These are phyloP conservation scores for Ajuga chamaepitys DNA, from an alignment of 257 asterid genomes.

Conservation along the genomic window DNA sequence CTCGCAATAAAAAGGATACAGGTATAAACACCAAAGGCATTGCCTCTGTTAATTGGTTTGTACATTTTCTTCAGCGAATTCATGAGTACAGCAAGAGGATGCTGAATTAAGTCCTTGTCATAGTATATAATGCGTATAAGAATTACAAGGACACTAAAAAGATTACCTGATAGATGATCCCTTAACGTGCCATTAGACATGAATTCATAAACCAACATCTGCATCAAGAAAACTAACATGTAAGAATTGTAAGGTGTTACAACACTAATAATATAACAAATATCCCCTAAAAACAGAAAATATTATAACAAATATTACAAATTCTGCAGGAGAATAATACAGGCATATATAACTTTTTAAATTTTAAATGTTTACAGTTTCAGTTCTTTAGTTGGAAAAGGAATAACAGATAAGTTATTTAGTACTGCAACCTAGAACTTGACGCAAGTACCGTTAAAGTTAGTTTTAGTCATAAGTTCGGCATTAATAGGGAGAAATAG, in stretches of 20 bases:
- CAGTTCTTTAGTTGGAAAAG: neutral
- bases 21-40: neutral
- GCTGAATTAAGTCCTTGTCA: neutral
- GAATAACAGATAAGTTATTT: neutral
- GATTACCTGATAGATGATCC: slow-evolving; percentile 75
- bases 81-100: neutral
- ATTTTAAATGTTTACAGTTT: neutral
- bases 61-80: neutral
- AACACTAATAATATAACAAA: neutral
- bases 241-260: neutral
- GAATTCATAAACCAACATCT: slow-evolving; percentile 87
- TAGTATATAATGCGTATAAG: neutral
- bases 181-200: slow-evolving; percentile 73
- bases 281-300: too few species aligned
- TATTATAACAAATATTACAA: too few species aligned
- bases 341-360: neutral
- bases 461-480: neutral
- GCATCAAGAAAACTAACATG: slow-evolving; percentile 24
- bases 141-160: neutral
- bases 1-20: neutral
- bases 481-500: neutral
- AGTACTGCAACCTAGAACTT: neutral
- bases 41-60: neutral
- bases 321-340: neutral
- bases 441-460: neutral